These are phyloP conservation scores for Orbilia javanica DNA, from an alignment of 2,329 filamentous ascomycete genomes.

Conservation along the genomic window DNA sequence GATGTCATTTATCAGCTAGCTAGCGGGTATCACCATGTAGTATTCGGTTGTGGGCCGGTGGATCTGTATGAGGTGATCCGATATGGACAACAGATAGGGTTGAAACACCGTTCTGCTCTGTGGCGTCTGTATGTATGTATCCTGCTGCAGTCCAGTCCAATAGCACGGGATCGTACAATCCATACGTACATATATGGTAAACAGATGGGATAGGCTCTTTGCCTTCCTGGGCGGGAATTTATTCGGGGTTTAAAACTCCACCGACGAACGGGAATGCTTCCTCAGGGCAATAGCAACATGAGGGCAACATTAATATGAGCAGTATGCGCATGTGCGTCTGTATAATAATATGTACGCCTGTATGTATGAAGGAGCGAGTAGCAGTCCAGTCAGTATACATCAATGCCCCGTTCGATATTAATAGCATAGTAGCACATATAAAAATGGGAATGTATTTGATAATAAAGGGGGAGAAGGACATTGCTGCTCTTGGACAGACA, in stretches of 20 bases:
- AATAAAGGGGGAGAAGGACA: not conserved
- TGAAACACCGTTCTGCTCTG: not conserved
- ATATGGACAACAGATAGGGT: not conserved
- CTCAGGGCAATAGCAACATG: not conserved
- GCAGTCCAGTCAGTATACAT: not conserved
- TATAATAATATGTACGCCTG: not conserved
- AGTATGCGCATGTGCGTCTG: not conserved
- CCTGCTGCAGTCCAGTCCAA: not conserved
- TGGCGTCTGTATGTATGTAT: conserved; percentile 9
- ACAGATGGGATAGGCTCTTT: not conserved
- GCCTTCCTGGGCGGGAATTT: not conserved
- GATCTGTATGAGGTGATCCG: not conserved
- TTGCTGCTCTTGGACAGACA: not conserved
- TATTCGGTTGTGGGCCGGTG: not conserved
- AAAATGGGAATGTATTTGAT: too few species aligned
- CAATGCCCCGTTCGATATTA: not conserved
- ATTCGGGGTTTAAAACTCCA: not conserved
- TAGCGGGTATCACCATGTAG: not conserved
- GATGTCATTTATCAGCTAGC: not conserved
- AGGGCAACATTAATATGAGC: too few species aligned
- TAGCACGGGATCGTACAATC: not conserved
- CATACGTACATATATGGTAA: not conserved
- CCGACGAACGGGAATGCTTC: not conserved
- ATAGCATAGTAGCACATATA: too few species aligned
- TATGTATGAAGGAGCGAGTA: too few species aligned